These are phyloP conservation scores for Calonectria crousiana DNA, from an alignment of 2,329 filamentous ascomycete species.

Conservation along the genomic window DNA sequence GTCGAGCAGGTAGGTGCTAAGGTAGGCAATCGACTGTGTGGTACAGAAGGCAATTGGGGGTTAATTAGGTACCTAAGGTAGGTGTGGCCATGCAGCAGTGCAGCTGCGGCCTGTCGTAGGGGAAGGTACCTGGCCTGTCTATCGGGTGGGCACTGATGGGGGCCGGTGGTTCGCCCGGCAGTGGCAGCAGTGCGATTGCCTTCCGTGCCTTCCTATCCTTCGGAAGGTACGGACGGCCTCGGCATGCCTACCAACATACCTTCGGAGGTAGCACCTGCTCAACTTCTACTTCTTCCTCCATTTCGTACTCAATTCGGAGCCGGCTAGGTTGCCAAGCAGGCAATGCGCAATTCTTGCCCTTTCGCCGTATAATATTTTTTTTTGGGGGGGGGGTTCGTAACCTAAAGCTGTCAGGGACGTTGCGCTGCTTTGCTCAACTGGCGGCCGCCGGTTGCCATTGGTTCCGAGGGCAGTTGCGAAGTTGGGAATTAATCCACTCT, in stretches of 20 bases:
- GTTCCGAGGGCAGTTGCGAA: conserved; percentile 2
- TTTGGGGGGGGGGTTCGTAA: background rate
- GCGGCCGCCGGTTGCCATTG: conserved; percentile 4
- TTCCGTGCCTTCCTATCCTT: conserved; percentile 13
- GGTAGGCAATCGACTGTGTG: background rate
- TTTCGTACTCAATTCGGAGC: background rate
- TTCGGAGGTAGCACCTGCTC: background rate
- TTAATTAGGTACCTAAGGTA: conserved; percentile 5
- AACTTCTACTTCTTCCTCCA: background rate
- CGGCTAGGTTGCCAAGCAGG: background rate
- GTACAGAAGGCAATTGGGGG: background rate
- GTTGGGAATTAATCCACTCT: conserved; percentile 33
- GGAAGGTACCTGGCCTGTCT: background rate
- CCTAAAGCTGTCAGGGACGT: background rate
- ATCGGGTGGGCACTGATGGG: background rate
- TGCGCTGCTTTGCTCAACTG: conserved; percentile 12
- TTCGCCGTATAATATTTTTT: background rate
- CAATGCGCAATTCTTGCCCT: background rate
- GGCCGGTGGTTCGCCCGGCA: conserved; percentile 21
- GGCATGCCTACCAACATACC: background rate
- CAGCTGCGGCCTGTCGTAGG: background rate
- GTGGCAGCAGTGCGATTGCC: conserved; percentile 7
- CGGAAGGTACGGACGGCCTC: conserved; percentile 2
- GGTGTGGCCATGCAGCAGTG: background rate
- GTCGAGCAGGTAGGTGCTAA: background rate